Percentiles rank a stretch among this genome's conserved stretches.
Conservation (phyloP, 2,329 filamentous ascomycete genomes). For the Fusarium sacchari region DNA sequence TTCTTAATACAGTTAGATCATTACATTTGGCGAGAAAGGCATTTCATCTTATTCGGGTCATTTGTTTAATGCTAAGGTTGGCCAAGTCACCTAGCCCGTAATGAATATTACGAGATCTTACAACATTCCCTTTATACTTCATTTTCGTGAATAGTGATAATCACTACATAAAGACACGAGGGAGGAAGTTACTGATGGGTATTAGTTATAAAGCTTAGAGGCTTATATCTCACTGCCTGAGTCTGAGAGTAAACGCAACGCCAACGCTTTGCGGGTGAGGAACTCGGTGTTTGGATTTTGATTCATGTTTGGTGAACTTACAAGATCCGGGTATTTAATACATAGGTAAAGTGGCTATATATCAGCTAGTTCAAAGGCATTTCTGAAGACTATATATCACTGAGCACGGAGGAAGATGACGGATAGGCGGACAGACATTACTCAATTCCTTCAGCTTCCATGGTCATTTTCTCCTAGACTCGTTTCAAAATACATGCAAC, state of each 20-base stretch:
- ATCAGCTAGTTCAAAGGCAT: background rate
- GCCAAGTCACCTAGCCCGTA: background rate
- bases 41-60: background rate
- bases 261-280: background rate
- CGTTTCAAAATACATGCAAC: too few species aligned
- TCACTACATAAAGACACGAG: too few species aligned
- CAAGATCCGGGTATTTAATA: background rate
- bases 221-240: background rate
- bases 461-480: background rate
- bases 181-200: background rate
- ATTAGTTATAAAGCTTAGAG: background rate
- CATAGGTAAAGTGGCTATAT: fast-evolving
- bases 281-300: background rate
- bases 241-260: background rate
- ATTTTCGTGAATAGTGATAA: background rate
- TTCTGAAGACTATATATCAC: background rate
- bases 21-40: background rate
- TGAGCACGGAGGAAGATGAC: background rate
- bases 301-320: background rate
- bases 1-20: background rate
- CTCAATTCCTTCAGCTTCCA: background rate
- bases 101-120: background rate
- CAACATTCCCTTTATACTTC: background rate
- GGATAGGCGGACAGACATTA: background rate
- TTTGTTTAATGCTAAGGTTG: background rate